Evolutionary conservation across 768 basidiomycete genomes (phyloP).

Genomic region (Filobasidium floriforme): DNA sequence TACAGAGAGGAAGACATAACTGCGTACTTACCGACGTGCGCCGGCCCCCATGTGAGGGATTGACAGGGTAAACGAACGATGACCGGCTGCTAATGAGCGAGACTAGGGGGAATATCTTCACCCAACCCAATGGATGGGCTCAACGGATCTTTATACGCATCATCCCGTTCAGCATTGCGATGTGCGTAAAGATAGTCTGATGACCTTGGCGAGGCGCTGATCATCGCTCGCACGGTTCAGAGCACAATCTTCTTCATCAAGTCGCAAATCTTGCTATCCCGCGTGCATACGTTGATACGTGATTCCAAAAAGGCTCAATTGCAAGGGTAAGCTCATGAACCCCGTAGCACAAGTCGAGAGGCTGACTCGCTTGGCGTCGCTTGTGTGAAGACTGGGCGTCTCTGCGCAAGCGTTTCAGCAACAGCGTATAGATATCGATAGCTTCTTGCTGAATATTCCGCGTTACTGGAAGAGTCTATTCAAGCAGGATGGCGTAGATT

Average conservation of each 20-base stretch:
- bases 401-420: not conserved
- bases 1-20: slow-evolving; percentile 5
- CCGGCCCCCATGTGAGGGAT: slow-evolving; percentile 1
- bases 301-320: slow-evolving; percentile 1
- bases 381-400: not conserved
- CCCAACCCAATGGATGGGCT: slow-evolving; percentile 1
- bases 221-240: not conserved
- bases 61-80: not conserved
- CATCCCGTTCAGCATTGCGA: slow-evolving; percentile 1
- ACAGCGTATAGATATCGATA: not conserved
- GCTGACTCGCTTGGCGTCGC: not conserved
- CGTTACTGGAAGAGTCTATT: not conserved
- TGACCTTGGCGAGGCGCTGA: not conserved
- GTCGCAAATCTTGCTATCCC: slow-evolving; percentile 4
- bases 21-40: not conserved
- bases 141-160: not conserved
- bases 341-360: not conserved
- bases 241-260: slow-evolving; percentile 12
- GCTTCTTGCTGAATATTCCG: not conserved
- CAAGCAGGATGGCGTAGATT: slow-evolving; percentile 9
- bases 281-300: slow-evolving; percentile 1
- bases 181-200: not conserved
- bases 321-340: not conserved
- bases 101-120: not conserved
- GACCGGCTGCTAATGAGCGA: not conserved